phyloP scores from a whole-genome alignment of 805 yeast genomes.

The Teunomyces barrocoloradensis region DNA sequence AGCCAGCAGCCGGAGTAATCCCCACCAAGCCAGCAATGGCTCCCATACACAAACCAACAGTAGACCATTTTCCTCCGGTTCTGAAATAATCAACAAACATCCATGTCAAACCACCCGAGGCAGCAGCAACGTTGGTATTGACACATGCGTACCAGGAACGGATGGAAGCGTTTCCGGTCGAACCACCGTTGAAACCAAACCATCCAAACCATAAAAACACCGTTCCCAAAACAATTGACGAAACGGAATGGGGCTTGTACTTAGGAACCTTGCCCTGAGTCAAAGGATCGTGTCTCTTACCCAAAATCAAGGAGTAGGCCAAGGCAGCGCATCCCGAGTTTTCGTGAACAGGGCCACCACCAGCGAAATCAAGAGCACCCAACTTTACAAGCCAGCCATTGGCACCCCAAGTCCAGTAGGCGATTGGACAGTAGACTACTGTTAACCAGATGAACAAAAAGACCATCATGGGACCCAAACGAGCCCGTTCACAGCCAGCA shows the following conservation, averaged over 20 bases:
- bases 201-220: constrained; percentile 97
- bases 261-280: constrained; percentile 71
- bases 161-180: constrained; percentile 89
- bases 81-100: constrained; percentile 86
- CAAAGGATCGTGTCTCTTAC: constrained; percentile 85
- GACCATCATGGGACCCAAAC: constrained; percentile 95
- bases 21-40: constrained; percentile 92
- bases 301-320: constrained; percentile 87
- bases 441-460: constrained; percentile 93
- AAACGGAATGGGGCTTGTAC: constrained; percentile 91
- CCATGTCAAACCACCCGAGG: constrained; percentile 92
- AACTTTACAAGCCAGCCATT: constrained; percentile 83
- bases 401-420: constrained; percentile 97
- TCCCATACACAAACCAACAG: constrained; percentile 93
- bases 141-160: constrained; percentile 93
- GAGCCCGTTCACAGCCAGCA: constrained; percentile 96
- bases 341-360: constrained; percentile 98
- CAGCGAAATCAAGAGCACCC: constrained; percentile 94
- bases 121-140: constrained; percentile 92
- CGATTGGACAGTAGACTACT: constrained; percentile 92
- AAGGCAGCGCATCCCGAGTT: constrained; percentile 92
- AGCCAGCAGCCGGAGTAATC: constrained; percentile 97
- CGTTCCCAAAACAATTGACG: constrained; percentile 88
- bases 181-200: constrained; percentile 99
- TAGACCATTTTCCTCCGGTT: constrained; percentile 86